These are phyloP conservation scores for Chalciporus chontae DNA, from an alignment of 768 basidiomycete species.

Conservation along the genomic window DNA sequence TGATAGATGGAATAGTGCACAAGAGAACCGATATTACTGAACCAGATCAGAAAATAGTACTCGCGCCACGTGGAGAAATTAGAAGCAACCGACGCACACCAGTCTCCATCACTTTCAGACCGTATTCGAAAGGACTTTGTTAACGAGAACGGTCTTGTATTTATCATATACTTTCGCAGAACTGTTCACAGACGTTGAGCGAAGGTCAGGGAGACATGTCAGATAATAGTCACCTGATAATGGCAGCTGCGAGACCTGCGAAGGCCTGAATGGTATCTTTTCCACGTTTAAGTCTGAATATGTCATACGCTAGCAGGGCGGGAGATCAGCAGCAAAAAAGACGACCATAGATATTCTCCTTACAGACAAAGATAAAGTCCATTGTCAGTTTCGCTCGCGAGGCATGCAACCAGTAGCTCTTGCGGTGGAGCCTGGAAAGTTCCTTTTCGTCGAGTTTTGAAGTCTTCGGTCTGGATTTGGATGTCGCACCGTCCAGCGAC, in stretches of 20 bases:
- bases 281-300: conserved; percentile 67
- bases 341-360: conserved; percentile 27
- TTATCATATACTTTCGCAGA: conserved; percentile 73
- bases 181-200: conserved; percentile 36
- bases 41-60: neutral
- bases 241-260: conserved; percentile 64
- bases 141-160: conserved; percentile 60
- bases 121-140: conserved; percentile 33
- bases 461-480: conserved; percentile 60
- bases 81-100: neutral
- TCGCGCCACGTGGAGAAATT: neutral
- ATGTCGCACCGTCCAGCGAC: conserved; percentile 66
- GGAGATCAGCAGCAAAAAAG: conserved; percentile 6
- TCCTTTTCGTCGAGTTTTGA: conserved; percentile 68
- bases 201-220: neutral
- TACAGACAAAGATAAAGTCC: conserved; percentile 89
- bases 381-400: conserved; percentile 69
- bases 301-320: conserved; percentile 60
- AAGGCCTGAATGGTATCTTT: conserved; percentile 59
- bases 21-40: neutral
- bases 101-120: conserved; percentile 11
- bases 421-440: conserved; percentile 58
- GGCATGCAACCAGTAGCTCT: conserved; percentile 75
- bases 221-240: conserved; percentile 56
- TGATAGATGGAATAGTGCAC: neutral